These are phyloP conservation scores for Prinsepia uniflora DNA, from an alignment of 306 rosid genomes.

Conservation along the genomic window DNA sequence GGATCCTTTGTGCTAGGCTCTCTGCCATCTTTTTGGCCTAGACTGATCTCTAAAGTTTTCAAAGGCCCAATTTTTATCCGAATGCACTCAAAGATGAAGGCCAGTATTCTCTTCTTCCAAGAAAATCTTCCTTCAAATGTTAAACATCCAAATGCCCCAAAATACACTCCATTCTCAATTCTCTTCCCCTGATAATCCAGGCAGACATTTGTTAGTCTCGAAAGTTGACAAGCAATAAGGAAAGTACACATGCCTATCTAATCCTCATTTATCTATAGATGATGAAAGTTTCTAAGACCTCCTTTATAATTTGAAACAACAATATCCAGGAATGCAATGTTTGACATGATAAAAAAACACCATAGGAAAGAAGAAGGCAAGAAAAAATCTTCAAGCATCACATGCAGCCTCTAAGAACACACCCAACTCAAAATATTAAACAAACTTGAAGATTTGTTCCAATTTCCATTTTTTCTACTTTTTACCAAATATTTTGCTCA, in stretches of 20 bases:
- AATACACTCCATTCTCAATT: constrained; percentile 85
- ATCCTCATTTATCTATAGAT: neutral
- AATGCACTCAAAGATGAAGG: constrained; percentile 66
- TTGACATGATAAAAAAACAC: constrained; percentile 11
- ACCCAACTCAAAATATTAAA: neutral
- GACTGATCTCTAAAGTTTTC: constrained; percentile 64
- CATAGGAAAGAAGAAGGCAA: constrained; percentile 1
- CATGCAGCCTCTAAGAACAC: neutral
- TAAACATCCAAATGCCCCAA: constrained; percentile 81
- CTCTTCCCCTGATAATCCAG: constrained; percentile 66
- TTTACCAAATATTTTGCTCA: neutral
- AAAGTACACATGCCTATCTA: neutral
- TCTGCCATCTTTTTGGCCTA: constrained; percentile 68
- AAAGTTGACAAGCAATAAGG: constrained; percentile 22
- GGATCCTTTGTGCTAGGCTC: constrained; percentile 80
- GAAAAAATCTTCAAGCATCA: neutral
- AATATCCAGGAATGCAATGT: constrained; percentile 9
- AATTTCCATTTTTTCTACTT: neutral
- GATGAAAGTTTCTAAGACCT: neutral
- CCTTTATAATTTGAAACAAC: neutral
- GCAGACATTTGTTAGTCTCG: constrained; percentile 23
- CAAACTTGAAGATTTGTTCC: neutral
- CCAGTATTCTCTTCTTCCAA: constrained; percentile 71
- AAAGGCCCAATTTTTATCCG: constrained; percentile 75
- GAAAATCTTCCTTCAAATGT: constrained; percentile 88